Evolutionary conservation across 495 filamentous ascomycete species (phyloP).

Genomic region (Annulohypoxylon bovei): DNA sequence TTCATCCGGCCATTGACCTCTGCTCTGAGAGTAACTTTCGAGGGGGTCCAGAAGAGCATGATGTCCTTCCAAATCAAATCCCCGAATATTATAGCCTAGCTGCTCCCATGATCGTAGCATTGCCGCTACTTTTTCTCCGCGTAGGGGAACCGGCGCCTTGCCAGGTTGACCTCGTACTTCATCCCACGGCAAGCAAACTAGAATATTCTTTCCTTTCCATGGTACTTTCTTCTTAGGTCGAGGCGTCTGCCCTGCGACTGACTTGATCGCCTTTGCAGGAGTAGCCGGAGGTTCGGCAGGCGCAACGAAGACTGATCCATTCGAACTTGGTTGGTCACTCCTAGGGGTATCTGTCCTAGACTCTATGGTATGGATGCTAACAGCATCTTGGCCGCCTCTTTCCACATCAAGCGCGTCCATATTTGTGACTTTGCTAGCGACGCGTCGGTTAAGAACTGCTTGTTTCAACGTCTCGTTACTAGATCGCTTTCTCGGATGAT

Average conservation of each 20-base stretch:
- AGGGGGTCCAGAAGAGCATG: conserved; percentile 46
- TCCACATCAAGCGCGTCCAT: conserved; percentile 52
- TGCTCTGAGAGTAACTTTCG: conserved; percentile 68
- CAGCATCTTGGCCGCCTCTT: conserved; percentile 45
- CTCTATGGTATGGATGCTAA: conserved; percentile 43
- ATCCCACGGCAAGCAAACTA: conserved; percentile 75
- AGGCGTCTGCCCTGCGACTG: conserved; percentile 49
- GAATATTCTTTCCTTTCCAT: conserved; percentile 79
- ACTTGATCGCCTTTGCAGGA: conserved; percentile 48
- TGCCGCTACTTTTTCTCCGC: conserved; percentile 66
- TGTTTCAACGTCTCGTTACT: conserved; percentile 74
- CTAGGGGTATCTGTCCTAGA: conserved; percentile 46
- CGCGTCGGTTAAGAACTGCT: conserved; percentile 60
- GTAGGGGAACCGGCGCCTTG: conserved; percentile 68
- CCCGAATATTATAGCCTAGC: conserved; percentile 76
- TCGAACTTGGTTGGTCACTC: conserved; percentile 30
- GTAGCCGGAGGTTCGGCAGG: conserved; percentile 56
- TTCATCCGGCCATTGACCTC: conserved; percentile 75
- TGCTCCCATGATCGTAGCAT: conserved; percentile 76
- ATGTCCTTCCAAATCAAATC: conserved; percentile 70
- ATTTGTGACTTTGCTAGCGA: conserved; percentile 41
- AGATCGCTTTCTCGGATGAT: conserved; percentile 58
- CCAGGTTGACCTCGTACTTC: conserved; percentile 71
- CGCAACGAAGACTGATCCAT: conserved; percentile 40
- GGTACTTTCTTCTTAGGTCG: conserved; percentile 64